Conservation (phyloP, 1,139 yeast species). For the Debaryomyces robertsiae region DNA sequence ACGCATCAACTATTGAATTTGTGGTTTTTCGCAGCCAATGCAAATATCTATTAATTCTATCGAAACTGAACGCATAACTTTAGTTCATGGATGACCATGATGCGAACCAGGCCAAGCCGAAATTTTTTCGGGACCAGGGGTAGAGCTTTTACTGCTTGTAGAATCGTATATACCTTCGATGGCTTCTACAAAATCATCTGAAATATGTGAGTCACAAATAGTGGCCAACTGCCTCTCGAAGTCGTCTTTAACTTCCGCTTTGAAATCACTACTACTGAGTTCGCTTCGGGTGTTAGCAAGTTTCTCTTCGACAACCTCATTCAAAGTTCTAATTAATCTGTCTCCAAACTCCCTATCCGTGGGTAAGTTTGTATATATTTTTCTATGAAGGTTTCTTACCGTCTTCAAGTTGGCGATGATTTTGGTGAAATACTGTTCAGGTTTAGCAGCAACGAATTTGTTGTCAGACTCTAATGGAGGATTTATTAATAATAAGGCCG, state of each 20-base stretch:
- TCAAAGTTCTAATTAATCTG: slow-evolving; percentile 49
- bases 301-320: slow-evolving; percentile 46
- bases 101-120: slow-evolving; percentile 72
- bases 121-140: slow-evolving; percentile 43
- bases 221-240: slow-evolving; percentile 22
- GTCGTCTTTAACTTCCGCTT: slow-evolving; percentile 17
- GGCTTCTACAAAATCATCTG: slow-evolving; percentile 22
- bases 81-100: slow-evolving; percentile 59
- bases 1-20: slow-evolving; percentile 9
- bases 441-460: slow-evolving; percentile 19
- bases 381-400: slow-evolving; percentile 44
- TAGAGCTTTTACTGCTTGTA: slow-evolving; percentile 28
- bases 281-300: slow-evolving; percentile 18
- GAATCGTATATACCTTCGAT: slow-evolving; percentile 20
- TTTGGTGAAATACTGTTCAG: slow-evolving; percentile 24
- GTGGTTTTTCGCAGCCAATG: slow-evolving; percentile 14
- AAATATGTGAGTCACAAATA: slow-evolving; percentile 20
- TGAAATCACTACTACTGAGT: slow-evolving; percentile 11
- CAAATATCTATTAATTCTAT: slow-evolving; percentile 6
- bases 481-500: slow-evolving; percentile 58
- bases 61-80: slow-evolving; percentile 3
- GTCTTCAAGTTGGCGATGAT: slow-evolving; percentile 31
- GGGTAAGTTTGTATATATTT: slow-evolving; percentile 50
- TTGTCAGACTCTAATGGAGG: slow-evolving; percentile 41
- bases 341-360: slow-evolving; percentile 56